Percentiles rank a stretch among this genome's conserved stretches.
These are phyloP conservation scores for Venturia pyrina DNA, from an alignment of 2,329 filamentous ascomycete species.

Conservation along the genomic window DNA sequence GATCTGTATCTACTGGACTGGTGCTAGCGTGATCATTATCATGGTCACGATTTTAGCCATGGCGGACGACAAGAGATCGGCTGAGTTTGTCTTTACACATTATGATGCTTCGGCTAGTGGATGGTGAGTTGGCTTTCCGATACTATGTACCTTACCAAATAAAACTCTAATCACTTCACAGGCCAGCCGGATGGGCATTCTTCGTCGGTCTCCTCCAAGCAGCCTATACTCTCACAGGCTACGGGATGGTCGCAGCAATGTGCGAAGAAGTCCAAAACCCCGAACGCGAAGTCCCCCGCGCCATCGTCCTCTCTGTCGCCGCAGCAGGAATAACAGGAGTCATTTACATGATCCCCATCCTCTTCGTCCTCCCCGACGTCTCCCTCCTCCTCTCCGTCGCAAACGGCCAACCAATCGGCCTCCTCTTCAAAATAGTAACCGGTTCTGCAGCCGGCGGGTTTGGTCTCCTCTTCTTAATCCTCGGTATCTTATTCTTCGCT, in stretches of 20 bases:
- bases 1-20: conserved; percentile 61
- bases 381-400: conserved; percentile 52
- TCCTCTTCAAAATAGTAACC: conserved; percentile 66
- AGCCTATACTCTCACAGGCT: conserved; percentile 51
- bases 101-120: conserved; percentile 52
- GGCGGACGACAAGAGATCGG: conserved; percentile 47
- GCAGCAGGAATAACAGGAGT: conserved; percentile 57
- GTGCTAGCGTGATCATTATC: conserved; percentile 56
- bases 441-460: conserved; percentile 65
- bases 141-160: no score
- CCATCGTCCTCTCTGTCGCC: conserved; percentile 59
- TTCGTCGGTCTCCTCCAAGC: conserved; percentile 62
- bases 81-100: conserved; percentile 56
- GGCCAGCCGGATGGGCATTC: conserved; percentile 60
- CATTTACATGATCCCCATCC: conserved; percentile 60
- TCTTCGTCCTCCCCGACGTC: conserved; percentile 62
- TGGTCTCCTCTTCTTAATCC: conserved; percentile 62
- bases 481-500: conserved; percentile 68
- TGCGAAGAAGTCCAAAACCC: conserved; percentile 44
- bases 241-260: conserved; percentile 63
- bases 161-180: conserved; percentile 16
- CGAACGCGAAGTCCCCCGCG: conserved; percentile 45
- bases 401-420: conserved; percentile 65
- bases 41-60: conserved; percentile 53
- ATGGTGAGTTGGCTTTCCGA: conserved; percentile 36